Conservation (phyloP, 2,329 filamentous ascomycete species). For the Neodidymelliopsis sp. region DNA sequence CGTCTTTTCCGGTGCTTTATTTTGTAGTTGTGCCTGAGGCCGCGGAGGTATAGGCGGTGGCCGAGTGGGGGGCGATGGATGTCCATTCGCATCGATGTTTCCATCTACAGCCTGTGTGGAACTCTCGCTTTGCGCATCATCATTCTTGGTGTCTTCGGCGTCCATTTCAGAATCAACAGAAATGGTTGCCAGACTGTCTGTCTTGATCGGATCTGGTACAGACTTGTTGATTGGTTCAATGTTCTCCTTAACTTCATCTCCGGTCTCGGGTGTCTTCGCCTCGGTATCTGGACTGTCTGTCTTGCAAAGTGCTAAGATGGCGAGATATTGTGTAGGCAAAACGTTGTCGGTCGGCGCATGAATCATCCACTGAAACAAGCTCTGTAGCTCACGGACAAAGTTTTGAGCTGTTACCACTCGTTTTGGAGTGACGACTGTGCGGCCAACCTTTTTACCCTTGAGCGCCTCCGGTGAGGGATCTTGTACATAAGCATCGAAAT, state of each 20-base stretch:
- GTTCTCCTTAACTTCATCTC: slow-evolving; percentile 48
- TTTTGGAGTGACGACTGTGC: slow-evolving; percentile 67
- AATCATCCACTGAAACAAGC: slow-evolving; percentile 75
- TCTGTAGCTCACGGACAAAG: slow-evolving; percentile 77
- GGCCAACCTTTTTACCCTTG: slow-evolving; percentile 75
- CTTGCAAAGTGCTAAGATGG: slow-evolving; percentile 76
- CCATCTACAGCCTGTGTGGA: slow-evolving; percentile 31
- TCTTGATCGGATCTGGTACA: slow-evolving; percentile 46
- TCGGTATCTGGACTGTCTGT: slow-evolving; percentile 53
- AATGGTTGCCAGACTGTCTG: slow-evolving; percentile 6
- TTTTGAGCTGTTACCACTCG: slow-evolving; percentile 70
- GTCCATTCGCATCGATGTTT: slow-evolving; percentile 25
- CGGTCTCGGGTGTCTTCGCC: slow-evolving; percentile 54
- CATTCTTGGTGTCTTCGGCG: slow-evolving; percentile 17
- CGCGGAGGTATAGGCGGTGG: slow-evolving; percentile 68
- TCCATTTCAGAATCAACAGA: slow-evolving; percentile 37
- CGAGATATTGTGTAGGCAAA: slow-evolving; percentile 77
- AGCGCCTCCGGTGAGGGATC: slow-evolving; percentile 70
- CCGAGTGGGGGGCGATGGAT: slow-evolving; percentile 51
- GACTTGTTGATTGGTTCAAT: slow-evolving; percentile 56
- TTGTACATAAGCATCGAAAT: slow-evolving; percentile 75
- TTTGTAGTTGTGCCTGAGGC: slow-evolving; percentile 39
- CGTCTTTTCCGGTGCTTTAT: slow-evolving; percentile 22
- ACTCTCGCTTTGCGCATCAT: slow-evolving; percentile 26
- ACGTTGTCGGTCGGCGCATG: slow-evolving; percentile 68